Percentiles rank a stretch among this genome's conserved stretches.
Conservation (phyloP, 495 filamentous ascomycete genomes). For the Penicillium flavigenum region DNA sequence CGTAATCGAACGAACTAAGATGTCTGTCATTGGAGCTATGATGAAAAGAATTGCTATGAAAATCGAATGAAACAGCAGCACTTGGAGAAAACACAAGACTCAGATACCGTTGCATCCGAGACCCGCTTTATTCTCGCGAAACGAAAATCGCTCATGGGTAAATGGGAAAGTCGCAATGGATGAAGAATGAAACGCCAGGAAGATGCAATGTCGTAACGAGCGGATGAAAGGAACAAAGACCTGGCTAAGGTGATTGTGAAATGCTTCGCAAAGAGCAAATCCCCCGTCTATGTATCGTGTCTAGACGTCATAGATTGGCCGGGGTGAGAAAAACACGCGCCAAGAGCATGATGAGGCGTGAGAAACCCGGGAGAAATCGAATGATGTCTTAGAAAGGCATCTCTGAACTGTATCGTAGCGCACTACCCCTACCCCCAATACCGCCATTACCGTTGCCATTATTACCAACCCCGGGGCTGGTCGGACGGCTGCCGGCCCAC, state of each 20-base stretch:
- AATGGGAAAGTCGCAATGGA: slow-evolving; percentile 2
- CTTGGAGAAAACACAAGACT: neutral
- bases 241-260: neutral
- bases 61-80: neutral
- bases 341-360: neutral
- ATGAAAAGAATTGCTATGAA: neutral
- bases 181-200: slow-evolving; percentile 23
- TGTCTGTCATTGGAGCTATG: neutral
- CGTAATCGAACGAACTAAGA: neutral
- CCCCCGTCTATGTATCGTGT: neutral
- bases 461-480: slow-evolving; percentile 42
- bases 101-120: neutral
- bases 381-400: slow-evolving; percentile 28
- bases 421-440: slow-evolving; percentile 37
- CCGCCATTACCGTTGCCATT: slow-evolving; percentile 32
- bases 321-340: neutral
- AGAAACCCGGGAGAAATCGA: neutral
- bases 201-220: slow-evolving; percentile 25
- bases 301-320: slow-evolving; percentile 22
- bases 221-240: slow-evolving; percentile 1
- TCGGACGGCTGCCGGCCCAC: slow-evolving; percentile 44
- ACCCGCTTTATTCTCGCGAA: neutral
- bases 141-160: slow-evolving; percentile 13
- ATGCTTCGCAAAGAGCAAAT: neutral
- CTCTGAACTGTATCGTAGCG: slow-evolving; percentile 44